phyloP scores from a whole-genome alignment of 2,329 filamentous ascomycete species.

The Daldinia eschscholtzii region DNA sequence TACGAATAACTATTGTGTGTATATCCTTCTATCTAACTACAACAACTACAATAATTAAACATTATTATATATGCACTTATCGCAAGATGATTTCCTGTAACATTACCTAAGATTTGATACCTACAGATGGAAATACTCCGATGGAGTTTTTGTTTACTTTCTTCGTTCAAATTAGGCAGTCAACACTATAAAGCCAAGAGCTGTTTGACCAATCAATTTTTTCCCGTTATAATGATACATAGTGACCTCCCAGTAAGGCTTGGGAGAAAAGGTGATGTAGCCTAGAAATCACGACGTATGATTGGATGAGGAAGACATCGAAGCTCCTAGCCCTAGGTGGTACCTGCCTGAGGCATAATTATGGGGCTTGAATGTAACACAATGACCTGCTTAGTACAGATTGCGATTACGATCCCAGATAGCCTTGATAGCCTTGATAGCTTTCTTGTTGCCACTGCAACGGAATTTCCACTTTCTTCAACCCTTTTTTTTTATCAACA shows the following conservation, averaged over 20 bases:
- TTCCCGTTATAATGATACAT: not conserved
- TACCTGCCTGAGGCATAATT: slow-evolving; percentile 4
- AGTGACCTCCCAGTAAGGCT: not conserved
- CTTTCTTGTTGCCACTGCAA: slow-evolving; percentile 42
- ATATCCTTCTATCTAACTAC: not conserved
- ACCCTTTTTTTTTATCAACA: slow-evolving; percentile 41
- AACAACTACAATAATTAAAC: not conserved
- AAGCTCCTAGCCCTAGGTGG: slow-evolving; percentile 4
- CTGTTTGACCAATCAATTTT: slow-evolving; percentile 10
- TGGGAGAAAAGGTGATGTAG: not conserved
- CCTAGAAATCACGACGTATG: slow-evolving; percentile 3
- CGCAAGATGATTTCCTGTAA: not conserved
- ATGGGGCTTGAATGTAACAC: slow-evolving; percentile 18
- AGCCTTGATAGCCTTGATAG: not conserved
- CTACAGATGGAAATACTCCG: slow-evolving; percentile 9
- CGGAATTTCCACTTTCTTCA: slow-evolving; percentile 35
- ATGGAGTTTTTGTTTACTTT: slow-evolving; percentile 8
- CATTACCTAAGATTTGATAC: not conserved
- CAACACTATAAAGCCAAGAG: not conserved
- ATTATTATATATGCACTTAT: not conserved
- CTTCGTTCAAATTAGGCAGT: not conserved
- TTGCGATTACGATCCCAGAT: not conserved
- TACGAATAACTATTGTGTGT: not conserved
- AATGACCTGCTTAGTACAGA: slow-evolving; percentile 10
- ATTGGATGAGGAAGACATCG: slow-evolving; percentile 16